These are phyloP conservation scores for Rutstroemia sp. DNA, from an alignment of 2,329 filamentous ascomycete genomes.

Conservation along the genomic window DNA sequence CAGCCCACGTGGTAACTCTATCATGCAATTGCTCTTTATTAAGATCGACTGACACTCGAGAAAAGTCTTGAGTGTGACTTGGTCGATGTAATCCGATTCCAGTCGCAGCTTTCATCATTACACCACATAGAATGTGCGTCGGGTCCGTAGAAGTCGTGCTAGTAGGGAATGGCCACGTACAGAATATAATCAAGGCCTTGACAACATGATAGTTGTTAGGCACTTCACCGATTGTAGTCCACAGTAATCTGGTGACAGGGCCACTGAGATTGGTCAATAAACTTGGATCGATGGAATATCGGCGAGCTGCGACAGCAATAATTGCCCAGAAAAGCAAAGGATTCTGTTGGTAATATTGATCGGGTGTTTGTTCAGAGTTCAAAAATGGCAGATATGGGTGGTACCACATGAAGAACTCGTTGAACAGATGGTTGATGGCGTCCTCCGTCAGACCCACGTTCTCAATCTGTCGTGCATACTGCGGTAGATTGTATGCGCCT, in stretches of 20 bases:
- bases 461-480: conserved; percentile 40
- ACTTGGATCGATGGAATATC: conserved; percentile 51
- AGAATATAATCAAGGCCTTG: conserved; percentile 72
- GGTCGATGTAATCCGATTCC: conserved; percentile 77
- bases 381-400: conserved; percentile 74
- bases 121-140: conserved; percentile 68
- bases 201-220: conserved; percentile 75
- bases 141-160: conserved; percentile 73
- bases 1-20: conserved; percentile 73
- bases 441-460: conserved; percentile 57
- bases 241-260: conserved; percentile 63
- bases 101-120: conserved; percentile 83
- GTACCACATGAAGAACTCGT: conserved; percentile 68
- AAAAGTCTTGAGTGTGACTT: conserved; percentile 78
- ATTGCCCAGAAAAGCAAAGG: conserved; percentile 83
- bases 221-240: conserved; percentile 69
- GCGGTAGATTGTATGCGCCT: conserved; percentile 39
- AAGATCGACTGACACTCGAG: conserved; percentile 64
- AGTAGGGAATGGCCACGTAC: conserved; percentile 77
- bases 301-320: conserved; percentile 65
- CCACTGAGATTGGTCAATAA: conserved; percentile 62
- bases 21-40: conserved; percentile 75
- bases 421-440: conserved; percentile 57
- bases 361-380: conserved; percentile 56
- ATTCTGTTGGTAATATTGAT: conserved; percentile 70